Base-by-base conservation (phyloP, 495 filamentous ascomycete genomes). In the Neurospora sp. region DNA sequence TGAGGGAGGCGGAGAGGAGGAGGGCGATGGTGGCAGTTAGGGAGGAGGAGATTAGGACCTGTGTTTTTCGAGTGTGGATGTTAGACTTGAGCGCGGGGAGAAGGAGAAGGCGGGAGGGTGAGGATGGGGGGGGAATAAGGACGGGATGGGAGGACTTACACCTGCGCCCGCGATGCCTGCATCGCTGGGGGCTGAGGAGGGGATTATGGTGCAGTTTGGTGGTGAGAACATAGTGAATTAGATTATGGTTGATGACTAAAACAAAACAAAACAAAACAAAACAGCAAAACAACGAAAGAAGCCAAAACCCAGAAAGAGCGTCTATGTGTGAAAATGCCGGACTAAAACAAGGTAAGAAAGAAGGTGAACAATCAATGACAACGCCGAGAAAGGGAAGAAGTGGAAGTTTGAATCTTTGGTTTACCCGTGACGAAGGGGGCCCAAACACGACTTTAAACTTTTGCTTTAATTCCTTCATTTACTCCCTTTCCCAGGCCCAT, bases 41-140 rank as follows among this genome's bases (percentile, higher is more conserved):
- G 71, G 88, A 86, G 78, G 88, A 90, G 59, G 87, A 88, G 72
- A 90, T 85, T 69, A 90, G 84, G 74, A 86, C 83, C 87, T 88
- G 65, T 31, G 1, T 40, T 31, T 41, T 40, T 2, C 5, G 2
- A 7, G 18, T 38, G 9, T 44, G 9, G 42, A 3, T 27, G 35
- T 69, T 48, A 71, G 72, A 20, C 9, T 48, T 7, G 10, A n/a
- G n/a, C n/a, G n/a, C n/a, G n/a, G n/a, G n/a, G n/a, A n/a, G n/a
- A n/a, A n/a, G n/a, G n/a, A n/a, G n/a, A 41, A 27, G 35, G 12
- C 35, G 20, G 4, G 18, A 22, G 0, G 20, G 9, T 65, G 22
- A 27, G 27, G 16, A 18, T 10, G 31, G 37, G 14, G n/a, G 27
- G 37, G 14, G n/a, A 9, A 12, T 20, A 4, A 27, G 16, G 16